Base-by-base conservation (phyloP, 495 filamentous ascomycete genomes). In the Friedmanniomyces endolithicus region DNA sequence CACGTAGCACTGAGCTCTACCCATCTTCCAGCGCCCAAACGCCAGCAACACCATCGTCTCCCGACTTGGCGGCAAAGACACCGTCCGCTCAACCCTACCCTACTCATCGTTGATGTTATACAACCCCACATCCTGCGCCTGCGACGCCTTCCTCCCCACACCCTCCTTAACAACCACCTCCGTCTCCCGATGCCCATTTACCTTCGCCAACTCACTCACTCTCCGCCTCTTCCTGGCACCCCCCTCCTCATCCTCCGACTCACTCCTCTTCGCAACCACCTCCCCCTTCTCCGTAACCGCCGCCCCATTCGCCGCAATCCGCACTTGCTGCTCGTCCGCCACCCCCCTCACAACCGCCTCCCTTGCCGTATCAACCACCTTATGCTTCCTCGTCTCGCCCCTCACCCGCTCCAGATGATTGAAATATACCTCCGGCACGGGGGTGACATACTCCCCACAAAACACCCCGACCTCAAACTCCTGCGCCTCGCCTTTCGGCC, bases 391-490 rank as follows among this genome's bases (percentile, higher is more conserved):
- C 56, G 77, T 83, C 70, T 89, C 80, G 29, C 88, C 85, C 43
- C 88, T 75, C 12, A 89, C 66, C 43, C 74, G 66, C 68, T 94
- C 88, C 6, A 95, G 75, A 63, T 90, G 88, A 48, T 86, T 79
- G 63, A 98, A 94, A 71, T 97, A 96, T 24, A 76, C 82, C n/a
- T 82, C 74, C 0, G 80, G 75, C 3, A 97, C 87, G 0, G 82
- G 83, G 0, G 92, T 99, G 46, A 88, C 73, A 68, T 97, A 96
- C 63, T 79, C 79, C 22, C 94, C 92, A 59, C 86, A 94, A 75
- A 98, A 97, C 16, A 97, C 89, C 57, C 92, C 90, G n/a, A 94
- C 83, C 68, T 97, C 94, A 57, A 97, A 96, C 47, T 78, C 67
- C 20, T 72, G 72, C 27, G 78, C 78, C 69, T 68, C 65, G 39